Conservation (phyloP, 2,329 filamentous ascomycete genomes). For the Nannizziopsis barbatae region DNA sequence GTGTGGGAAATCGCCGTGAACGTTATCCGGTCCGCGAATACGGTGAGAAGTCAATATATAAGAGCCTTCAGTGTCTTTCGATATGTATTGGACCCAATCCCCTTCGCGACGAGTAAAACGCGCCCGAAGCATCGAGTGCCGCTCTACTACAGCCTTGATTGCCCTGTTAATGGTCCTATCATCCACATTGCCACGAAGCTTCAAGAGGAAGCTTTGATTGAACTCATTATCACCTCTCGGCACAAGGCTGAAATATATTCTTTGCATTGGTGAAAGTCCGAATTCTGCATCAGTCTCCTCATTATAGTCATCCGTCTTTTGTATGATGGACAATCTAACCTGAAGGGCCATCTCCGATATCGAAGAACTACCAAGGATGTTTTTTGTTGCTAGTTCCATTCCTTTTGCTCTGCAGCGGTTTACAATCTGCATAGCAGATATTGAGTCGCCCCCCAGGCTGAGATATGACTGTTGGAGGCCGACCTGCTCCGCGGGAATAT, state of each 20-base stretch:
- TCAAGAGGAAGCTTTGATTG: conserved; percentile 17
- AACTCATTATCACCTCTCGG: conserved; percentile 13
- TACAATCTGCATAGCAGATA: conserved; percentile 12
- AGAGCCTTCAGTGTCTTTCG: conserved; percentile 14
- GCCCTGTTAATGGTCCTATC: conserved; percentile 1
- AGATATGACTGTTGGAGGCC: conserved; percentile 23
- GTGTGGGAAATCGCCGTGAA: conserved; percentile 18
- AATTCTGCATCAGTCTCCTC: conserved; percentile 9
- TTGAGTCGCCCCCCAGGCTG: conserved; percentile 16
- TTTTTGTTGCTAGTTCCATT: background rate
- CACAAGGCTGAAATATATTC: conserved; percentile 16
- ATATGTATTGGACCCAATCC: conserved; percentile 15
- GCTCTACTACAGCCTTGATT: conserved; percentile 9
- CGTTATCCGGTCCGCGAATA: conserved; percentile 17
- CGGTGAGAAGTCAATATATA: conserved; percentile 23
- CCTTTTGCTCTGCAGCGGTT: conserved; percentile 2
- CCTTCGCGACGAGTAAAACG: conserved; percentile 14
- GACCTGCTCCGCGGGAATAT: conserved; percentile 14
- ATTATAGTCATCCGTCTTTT: conserved; percentile 3
- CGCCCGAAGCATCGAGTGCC: conserved; percentile 18
- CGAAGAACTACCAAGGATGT: background rate
- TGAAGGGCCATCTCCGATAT: background rate
- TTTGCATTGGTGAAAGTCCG: conserved; percentile 18
- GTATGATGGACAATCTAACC: no score
- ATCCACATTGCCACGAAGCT: background rate